Evolutionary conservation across 495 filamentous ascomycete genomes (phyloP).

Genomic region (Podospora anserina): DNA sequence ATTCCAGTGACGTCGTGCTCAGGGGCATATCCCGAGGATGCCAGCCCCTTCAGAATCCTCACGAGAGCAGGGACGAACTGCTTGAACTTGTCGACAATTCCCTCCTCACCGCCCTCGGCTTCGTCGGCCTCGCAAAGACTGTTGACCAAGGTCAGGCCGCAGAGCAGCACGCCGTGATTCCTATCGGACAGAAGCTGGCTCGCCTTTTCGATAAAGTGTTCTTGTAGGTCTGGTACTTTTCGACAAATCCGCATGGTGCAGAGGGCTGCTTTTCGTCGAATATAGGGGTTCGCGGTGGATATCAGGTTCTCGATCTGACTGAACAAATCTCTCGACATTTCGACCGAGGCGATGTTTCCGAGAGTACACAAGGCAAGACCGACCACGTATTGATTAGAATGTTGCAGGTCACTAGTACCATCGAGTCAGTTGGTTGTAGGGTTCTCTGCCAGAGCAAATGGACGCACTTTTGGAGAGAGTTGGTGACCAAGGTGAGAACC

Average conservation of each 20-base stretch:
- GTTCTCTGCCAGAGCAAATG: background rate
- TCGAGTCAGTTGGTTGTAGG: slow-evolving; percentile 26
- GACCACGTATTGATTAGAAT: slow-evolving; percentile 98
- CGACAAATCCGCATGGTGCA: slow-evolving; percentile 99
- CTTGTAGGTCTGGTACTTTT: slow-evolving; percentile 95
- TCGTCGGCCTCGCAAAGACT: slow-evolving; percentile 94
- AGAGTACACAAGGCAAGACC: slow-evolving; percentile 92
- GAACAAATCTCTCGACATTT: slow-evolving; percentile 99
- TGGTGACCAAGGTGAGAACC: slow-evolving; percentile 93
- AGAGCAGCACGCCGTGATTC: slow-evolving; percentile 93
- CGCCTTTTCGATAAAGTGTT: slow-evolving; percentile 94
- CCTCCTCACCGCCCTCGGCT: slow-evolving; percentile 78
- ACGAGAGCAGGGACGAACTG: slow-evolving; percentile 77
- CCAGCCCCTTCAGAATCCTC: slow-evolving; percentile 81
- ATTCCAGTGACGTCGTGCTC: slow-evolving; percentile 98
- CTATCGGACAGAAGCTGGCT: slow-evolving; percentile 80
- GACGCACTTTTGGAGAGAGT: slow-evolving; percentile 88
- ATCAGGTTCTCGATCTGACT: slow-evolving; percentile 87
- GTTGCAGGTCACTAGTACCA: slow-evolving; percentile 79
- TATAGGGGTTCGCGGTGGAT: slow-evolving; percentile 92
- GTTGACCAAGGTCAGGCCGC: slow-evolving; percentile 84
- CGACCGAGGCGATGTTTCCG: slow-evolving; percentile 93
- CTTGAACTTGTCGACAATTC: slow-evolving; percentile 83
- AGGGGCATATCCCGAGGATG: slow-evolving; percentile 92
- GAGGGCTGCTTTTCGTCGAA: slow-evolving; percentile 93